These are phyloP conservation scores for Aeschynomene evenia DNA, from an alignment of 306 rosid genomes.

Conservation along the genomic window DNA sequence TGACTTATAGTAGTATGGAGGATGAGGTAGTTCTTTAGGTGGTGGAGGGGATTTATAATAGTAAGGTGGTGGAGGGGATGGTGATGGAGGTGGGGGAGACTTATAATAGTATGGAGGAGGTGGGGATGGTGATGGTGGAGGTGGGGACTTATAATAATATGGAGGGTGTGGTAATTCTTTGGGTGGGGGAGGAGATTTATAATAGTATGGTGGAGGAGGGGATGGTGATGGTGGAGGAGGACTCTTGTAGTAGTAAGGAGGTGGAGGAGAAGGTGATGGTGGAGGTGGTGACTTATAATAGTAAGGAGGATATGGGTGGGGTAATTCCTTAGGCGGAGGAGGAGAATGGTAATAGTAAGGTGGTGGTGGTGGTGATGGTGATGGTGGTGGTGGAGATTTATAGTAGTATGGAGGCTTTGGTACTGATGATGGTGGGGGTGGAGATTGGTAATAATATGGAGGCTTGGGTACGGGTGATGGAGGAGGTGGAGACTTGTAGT, in stretches of 20 bases:
- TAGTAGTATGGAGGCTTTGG: slow-evolving; percentile 1
- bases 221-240: not conserved
- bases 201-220: not conserved
- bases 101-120: slow-evolving; percentile 17
- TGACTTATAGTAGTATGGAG: not conserved
- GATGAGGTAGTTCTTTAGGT: slow-evolving; percentile 19
- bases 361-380: not conserved
- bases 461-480: slow-evolving; percentile 21
- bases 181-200: slow-evolving; percentile 35
- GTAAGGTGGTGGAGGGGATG: slow-evolving; percentile 19
- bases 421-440: slow-evolving; percentile 15
- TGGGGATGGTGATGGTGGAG: slow-evolving; percentile 11
- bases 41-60: slow-evolving; percentile 40
- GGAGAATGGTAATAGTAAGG: slow-evolving; percentile 39
- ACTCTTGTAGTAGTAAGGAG: not conserved
- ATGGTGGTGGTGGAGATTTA: not conserved
- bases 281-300: not conserved
- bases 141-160: not conserved
- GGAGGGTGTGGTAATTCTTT: not conserved
- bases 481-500: slow-evolving; percentile 35
- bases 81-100: slow-evolving; percentile 37
- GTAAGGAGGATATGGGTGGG: slow-evolving; percentile 25
- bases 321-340: slow-evolving; percentile 24
- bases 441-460: slow-evolving; percentile 32
- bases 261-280: not conserved